Base-by-base conservation (phyloP, 768 basidiomycete genomes). In the Panus rudis region DNA sequence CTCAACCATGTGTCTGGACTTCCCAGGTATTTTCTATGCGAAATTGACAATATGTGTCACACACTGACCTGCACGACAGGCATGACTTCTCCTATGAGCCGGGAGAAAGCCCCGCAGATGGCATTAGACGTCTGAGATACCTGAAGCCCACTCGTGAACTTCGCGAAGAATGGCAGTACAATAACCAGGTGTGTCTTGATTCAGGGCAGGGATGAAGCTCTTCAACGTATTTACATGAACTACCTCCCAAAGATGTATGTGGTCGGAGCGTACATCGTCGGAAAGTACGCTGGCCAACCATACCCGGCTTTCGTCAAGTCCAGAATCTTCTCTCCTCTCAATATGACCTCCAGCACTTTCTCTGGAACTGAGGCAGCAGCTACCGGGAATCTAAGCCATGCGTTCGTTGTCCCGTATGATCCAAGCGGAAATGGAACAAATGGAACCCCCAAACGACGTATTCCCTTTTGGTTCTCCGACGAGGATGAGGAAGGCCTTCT, bases 1-100 rank as follows among this genome's bases (percentile, higher is more conserved):
- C 46, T 72, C 12, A 54, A 66, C 3, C 72, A 72, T 21, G 56
- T 64, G 11, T 62, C 67, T 22, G 73, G 72, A 4, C 4, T 74
- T 6, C 57, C 60, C 2, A 53, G 64, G 69, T 69, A 19, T 17
- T 14, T 35, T 8, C 16, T n/a, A n/a, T n/a, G n/a, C 33, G 33
- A 35, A 20, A 7, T 35, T 17, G 7, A 8, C 33, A 6, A 35
- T 35, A 35, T 17, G 7, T 8, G 33, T 20, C 33, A 16, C 10
- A 6, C 7, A 20, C 28, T 30, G 10, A 35, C 33, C 6, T 35
- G 6, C 7, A 35, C 13, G 8, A 12, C 24, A 51, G 49, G 23
- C 49, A 51, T 27, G 49, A 51, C n/a, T 32, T 47, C 14, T 47
- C 45, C 17, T 44, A 40, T 22, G 20, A n/a, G 0, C 26, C 45